phyloP scores from a whole-genome alignment of 768 basidiomycete genomes.

The Hemileccinum impolitum region DNA sequence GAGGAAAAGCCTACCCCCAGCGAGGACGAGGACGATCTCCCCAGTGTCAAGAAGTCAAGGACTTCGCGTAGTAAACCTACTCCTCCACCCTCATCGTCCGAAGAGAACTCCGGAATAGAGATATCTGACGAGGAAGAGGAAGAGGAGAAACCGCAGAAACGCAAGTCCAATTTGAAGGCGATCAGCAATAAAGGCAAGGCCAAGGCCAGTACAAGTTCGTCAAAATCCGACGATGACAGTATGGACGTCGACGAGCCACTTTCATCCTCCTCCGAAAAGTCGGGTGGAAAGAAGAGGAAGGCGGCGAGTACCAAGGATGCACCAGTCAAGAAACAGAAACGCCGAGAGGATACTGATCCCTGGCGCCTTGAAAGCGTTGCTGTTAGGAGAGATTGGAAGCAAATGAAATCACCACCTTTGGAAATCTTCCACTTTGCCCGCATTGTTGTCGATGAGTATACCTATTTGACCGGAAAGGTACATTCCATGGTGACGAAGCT shows the following conservation, averaged over 20 bases:
- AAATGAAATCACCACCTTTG: constrained; percentile 79
- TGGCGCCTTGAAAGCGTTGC: constrained; percentile 67
- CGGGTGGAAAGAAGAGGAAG: constrained; percentile 46
- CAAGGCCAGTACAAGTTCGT: constrained; percentile 25
- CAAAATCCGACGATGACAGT: constrained; percentile 38
- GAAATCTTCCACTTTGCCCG: constrained; percentile 93
- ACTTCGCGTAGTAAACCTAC: constrained; percentile 20
- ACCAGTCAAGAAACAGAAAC: constrained; percentile 56
- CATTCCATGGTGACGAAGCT: constrained; percentile 76
- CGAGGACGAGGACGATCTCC: constrained; percentile 24
- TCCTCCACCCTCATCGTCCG: constrained; percentile 32
- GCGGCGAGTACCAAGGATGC: constrained; percentile 31
- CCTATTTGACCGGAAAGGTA: constrained; percentile 80
- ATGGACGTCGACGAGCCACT: constrained; percentile 59
- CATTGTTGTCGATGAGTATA: constrained; percentile 91
- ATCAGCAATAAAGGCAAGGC: constrained; percentile 19
- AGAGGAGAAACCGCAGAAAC: constrained; percentile 33
- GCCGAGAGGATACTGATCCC: constrained; percentile 61
- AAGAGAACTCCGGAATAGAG: constrained; percentile 24
- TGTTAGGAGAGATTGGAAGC: constrained; percentile 71
- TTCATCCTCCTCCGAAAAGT: constrained; percentile 34
- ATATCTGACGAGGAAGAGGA: constrained; percentile 24
- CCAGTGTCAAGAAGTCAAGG: constrained; percentile 21
- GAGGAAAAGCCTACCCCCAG: constrained; percentile 27
- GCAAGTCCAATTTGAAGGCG: constrained; percentile 22